Percentiles rank a stretch among this genome's conserved stretches.
Conservation (phyloP, 208 protist species). For the Trypanosoma theileri region DNA sequence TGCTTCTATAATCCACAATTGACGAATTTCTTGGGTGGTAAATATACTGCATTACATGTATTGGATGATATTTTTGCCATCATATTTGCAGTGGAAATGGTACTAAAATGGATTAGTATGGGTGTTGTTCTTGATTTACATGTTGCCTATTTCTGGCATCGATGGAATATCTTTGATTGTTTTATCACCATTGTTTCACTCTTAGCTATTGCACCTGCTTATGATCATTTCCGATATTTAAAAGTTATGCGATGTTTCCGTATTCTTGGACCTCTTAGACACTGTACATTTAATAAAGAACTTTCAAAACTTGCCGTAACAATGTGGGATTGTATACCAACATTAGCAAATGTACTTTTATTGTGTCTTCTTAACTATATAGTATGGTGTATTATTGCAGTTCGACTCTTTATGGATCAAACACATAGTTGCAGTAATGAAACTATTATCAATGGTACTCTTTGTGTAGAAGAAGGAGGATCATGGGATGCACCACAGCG, state of each 20-base stretch:
- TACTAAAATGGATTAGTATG: slow-evolving; percentile 86
- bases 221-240: slow-evolving; percentile 63
- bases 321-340: slow-evolving; percentile 81
- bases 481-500: slow-evolving; percentile 49
- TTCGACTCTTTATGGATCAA: slow-evolving; percentile 89
- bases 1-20: slow-evolving; percentile 57
- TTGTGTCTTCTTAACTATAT: slow-evolving; percentile 90
- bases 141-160: slow-evolving; percentile 85
- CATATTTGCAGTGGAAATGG: slow-evolving; percentile 85
- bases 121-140: slow-evolving; percentile 76
- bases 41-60: slow-evolving; percentile 75
- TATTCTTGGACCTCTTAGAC: slow-evolving; percentile 69
- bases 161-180: slow-evolving; percentile 89
- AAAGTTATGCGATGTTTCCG: slow-evolving; percentile 87
- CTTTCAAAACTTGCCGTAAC: slow-evolving; percentile 63
- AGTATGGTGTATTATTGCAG: slow-evolving; percentile 91
- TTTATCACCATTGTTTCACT: slow-evolving; percentile 88
- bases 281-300: slow-evolving; percentile 54
- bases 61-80: slow-evolving; percentile 85
- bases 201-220: slow-evolving; percentile 46
- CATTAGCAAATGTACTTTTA: slow-evolving; percentile 80
- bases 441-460: slow-evolving; percentile 40
- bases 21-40: slow-evolving; percentile 48
- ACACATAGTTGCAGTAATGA: slow-evolving; percentile 73
- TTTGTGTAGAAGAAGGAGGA: slow-evolving; percentile 34